Evolutionary conservation across 225 moss, liverwort and hornwort genomes (phyloP), one percentile per base, ranked within the genome.

Genomic region (Sphagnum tenellum): DNA sequence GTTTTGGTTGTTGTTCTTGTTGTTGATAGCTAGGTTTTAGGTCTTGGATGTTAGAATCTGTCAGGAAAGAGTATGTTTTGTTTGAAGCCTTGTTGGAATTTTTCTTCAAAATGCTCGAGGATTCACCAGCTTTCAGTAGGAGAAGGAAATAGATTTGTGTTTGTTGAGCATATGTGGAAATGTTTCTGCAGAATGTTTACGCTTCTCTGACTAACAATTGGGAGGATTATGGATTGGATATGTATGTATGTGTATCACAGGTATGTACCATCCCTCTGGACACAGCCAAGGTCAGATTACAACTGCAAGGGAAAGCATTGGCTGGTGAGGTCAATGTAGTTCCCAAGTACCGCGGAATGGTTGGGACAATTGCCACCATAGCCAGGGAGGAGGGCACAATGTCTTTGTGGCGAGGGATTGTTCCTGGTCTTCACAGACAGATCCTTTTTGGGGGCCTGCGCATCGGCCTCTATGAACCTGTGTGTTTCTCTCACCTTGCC

Each of bases 391-490:
- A 96, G 80, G 92, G 92, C 11, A 67, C 65, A 0, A 46, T 78
- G 8, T 92, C 95, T 4, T 75, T 96, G 0, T 96, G 95, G 95
- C 86, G 82, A 64, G 95, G 95, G 2, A 86, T 96, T 56, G 86
- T 92, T 48, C 95, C 95, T 3, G 95, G 95, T 46, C 92, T 96
- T 57, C 95, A 96, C 72, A 81, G 95, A 59, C 95, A 96, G 64
- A 89, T 89, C 58, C 88, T 96, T 58, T 96, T 92, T 59, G 95
- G 95, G 55, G 95, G 95, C 47, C 89, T 96, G 45, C 86, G 95
- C 69, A 96, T 96, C 49, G 95, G 95, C 7, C 78, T 96, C 7
- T 96, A 96, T 53, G 95, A 96, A 73, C 95, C 95, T 63, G 95
- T 96, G 75, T 72, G 61, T 49, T 55, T 72, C 8, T 53, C 45